These are phyloP conservation scores for Zymoseptoria crescenta DNA, from an alignment of 2,329 filamentous ascomycete species.

Conservation along the genomic window DNA sequence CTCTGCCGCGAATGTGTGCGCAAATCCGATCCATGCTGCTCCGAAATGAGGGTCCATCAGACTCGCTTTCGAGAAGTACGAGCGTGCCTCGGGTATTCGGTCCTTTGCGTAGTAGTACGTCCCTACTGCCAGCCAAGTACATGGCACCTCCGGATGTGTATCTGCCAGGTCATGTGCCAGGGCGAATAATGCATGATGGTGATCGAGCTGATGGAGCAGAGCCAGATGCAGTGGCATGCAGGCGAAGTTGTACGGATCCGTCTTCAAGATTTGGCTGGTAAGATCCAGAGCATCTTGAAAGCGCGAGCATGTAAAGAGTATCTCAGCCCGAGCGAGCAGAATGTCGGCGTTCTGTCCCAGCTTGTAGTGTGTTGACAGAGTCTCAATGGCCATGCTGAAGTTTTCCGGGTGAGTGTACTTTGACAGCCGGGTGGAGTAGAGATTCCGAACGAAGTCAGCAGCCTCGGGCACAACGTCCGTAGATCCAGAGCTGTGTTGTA, in stretches of 20 bases:
- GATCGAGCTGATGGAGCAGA: conserved; percentile 76
- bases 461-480: conserved; percentile 68
- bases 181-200: conserved; percentile 83
- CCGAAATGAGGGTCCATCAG: conserved; percentile 98
- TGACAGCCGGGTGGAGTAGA: conserved; percentile 90
- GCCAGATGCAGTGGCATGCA: conserved; percentile 88
- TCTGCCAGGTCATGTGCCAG: conserved; percentile 90
- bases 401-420: conserved; percentile 85
- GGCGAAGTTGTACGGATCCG: conserved; percentile 81
- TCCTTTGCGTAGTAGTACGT: conserved; percentile 87
- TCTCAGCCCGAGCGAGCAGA: conserved; percentile 78
- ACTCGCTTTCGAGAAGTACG: conserved; percentile 95
- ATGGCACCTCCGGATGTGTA: conserved; percentile 81
- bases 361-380: conserved; percentile 86
- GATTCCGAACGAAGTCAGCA: conserved; percentile 86
- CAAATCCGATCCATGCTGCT: conserved; percentile 97
- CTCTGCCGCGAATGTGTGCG: conserved; percentile 94
- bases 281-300: conserved; percentile 81
- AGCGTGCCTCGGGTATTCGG: conserved; percentile 84
- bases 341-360: conserved; percentile 82
- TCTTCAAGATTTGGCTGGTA: conserved; percentile 71
- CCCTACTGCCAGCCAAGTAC: conserved; percentile 88
- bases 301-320: conserved; percentile 88
- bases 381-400: conserved; percentile 80
- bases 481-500: conserved; percentile 55